phyloP scores from a whole-genome alignment of 495 filamentous ascomycete genomes.

The Glutinoglossum americanum region DNA sequence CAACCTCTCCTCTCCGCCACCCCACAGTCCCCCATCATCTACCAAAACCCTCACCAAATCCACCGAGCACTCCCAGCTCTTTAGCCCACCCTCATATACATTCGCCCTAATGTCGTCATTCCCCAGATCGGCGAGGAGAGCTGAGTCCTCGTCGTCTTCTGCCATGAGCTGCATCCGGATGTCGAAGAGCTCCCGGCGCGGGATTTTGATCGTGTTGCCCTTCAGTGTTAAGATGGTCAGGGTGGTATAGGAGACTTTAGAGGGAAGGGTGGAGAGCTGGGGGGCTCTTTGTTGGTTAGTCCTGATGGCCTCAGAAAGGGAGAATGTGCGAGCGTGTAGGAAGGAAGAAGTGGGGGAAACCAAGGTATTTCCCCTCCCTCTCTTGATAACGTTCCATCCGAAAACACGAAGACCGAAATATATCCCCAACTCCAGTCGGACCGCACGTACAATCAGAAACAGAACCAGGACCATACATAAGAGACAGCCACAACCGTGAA shows the following conservation, averaged over 20 bases:
- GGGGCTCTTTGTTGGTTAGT: neutral
- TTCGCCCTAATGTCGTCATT: slow-evolving; percentile 71
- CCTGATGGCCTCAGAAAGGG: neutral
- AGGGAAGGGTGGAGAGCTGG: slow-evolving; percentile 47
- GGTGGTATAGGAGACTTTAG: slow-evolving; percentile 52
- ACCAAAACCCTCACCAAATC: slow-evolving; percentile 58
- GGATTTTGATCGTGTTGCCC: slow-evolving; percentile 31
- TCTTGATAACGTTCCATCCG: too few species aligned
- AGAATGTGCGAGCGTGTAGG: neutral
- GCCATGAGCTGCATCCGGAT: slow-evolving; percentile 86
- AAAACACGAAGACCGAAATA: too few species aligned
- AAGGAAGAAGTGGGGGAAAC: neutral
- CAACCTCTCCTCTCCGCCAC: slow-evolving; percentile 9
- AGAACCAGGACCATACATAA: too few species aligned
- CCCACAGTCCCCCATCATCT: slow-evolving; percentile 3
- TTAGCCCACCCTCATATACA: slow-evolving; percentile 96
- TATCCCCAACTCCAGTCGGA: too few species aligned
- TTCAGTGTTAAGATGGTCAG: slow-evolving; percentile 30
- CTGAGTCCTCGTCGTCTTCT: slow-evolving; percentile 37
- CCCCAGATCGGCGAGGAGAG: slow-evolving; percentile 31
- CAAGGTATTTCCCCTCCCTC: neutral
- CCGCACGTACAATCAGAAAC: too few species aligned
- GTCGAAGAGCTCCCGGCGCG: slow-evolving; percentile 80
- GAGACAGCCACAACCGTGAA: too few species aligned
- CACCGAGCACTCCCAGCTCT: slow-evolving; percentile 91